A percentile compares a stretch with the other conserved stretches of the same genome.
Conservation (phyloP, 1,284 basidiomycete genomes). For the Puccinia triticina region DNA sequence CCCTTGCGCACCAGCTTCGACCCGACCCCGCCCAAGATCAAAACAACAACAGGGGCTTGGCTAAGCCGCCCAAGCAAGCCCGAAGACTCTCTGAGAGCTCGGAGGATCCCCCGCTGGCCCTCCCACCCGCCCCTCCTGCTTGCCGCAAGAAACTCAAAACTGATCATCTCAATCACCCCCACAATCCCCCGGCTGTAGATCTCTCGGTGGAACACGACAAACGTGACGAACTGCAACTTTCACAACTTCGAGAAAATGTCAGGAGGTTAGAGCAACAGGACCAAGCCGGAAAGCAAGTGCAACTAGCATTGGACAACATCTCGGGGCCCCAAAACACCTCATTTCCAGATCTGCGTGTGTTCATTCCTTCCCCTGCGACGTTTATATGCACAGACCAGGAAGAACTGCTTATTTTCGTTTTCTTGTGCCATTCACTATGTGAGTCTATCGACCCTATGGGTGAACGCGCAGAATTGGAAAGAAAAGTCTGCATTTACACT, state of each 20-base stretch:
- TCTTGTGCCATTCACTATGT: not conserved
- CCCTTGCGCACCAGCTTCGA: too few relatives aligned
- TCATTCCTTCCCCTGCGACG: not conserved
- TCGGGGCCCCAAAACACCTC: not conserved
- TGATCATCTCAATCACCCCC: not conserved
- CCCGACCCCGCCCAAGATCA: too few relatives aligned
- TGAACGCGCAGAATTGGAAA: constrained; percentile 4
- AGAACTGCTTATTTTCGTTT: not conserved
- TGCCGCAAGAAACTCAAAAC: constrained; percentile 1
- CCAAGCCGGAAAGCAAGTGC: constrained; percentile 15
- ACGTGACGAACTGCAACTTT: constrained; percentile 14
- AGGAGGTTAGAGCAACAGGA: constrained; percentile 5
- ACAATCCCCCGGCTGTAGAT: too few relatives aligned
- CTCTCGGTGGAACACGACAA: not conserved
- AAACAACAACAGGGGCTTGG: not conserved
- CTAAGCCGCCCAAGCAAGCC: not conserved
- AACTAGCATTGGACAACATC: not conserved
- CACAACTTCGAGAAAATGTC: too few relatives aligned
- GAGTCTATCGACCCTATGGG: constrained; percentile 18
- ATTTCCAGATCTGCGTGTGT: constrained; percentile 8
- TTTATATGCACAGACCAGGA: not conserved
- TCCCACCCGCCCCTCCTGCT: not conserved
- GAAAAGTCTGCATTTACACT: constrained; percentile 26
- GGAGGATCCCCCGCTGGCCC: not conserved
- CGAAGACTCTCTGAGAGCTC: not conserved